Conservation (phyloP, 495 filamentous ascomycete genomes). For the Aspergillus funiculosus region DNA sequence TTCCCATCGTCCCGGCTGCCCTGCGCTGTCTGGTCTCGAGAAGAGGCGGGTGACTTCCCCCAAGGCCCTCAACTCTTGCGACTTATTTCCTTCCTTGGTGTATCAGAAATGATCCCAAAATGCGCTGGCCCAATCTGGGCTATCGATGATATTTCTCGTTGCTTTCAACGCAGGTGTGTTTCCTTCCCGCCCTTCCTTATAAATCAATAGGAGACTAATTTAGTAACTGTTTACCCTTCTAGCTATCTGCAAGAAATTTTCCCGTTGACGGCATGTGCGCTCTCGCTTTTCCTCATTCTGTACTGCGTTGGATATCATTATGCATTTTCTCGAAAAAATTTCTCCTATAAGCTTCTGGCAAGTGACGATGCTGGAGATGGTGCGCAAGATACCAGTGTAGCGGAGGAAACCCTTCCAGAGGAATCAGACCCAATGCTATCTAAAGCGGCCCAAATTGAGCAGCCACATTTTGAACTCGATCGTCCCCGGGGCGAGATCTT, state of each 20-base stretch:
- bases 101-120: conserved; percentile 54
- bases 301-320: conserved; percentile 49
- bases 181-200: too few species aligned
- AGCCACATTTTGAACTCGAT: conserved; percentile 66
- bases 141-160: conserved; percentile 79
- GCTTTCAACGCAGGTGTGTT: conserved; percentile 82
- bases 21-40: conserved; percentile 1
- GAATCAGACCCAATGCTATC: conserved; percentile 60
- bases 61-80: not conserved
- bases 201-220: not conserved
- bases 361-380: conserved; percentile 44
- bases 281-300: conserved; percentile 64
- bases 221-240: conserved; percentile 1
- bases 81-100: not conserved
- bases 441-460: conserved; percentile 59
- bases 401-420: conserved; percentile 55
- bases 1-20: not conserved
- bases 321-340: conserved; percentile 33
- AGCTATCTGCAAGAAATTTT: conserved; percentile 83
- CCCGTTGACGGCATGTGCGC: conserved; percentile 62
- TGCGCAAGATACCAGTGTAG: conserved; percentile 35
- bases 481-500: conserved; percentile 67
- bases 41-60: conserved; percentile 8
- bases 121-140: conserved; percentile 80
- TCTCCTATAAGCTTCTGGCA: conserved; percentile 30